phyloP scores from a whole-genome alignment of 2,329 filamentous ascomycete genomes.

The Ciborinia camelliae region DNA sequence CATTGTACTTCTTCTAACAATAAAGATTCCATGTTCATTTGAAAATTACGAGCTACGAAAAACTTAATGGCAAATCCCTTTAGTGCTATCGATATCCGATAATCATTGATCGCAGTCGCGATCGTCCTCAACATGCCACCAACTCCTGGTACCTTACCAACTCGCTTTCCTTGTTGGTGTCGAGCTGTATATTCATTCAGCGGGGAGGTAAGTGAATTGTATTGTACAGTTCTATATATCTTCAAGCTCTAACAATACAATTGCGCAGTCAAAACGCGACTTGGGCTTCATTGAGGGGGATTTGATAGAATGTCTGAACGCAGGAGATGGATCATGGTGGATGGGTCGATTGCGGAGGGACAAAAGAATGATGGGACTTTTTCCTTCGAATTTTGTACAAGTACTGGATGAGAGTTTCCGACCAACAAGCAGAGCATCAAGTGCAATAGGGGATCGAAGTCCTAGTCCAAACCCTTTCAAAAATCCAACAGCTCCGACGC shows the following conservation, averaged over 20 bases:
- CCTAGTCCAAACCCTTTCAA: slow-evolving; percentile 36
- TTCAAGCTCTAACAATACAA: not conserved
- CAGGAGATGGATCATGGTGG: slow-evolving; percentile 98
- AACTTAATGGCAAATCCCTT: no score
- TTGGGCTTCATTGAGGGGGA: slow-evolving; percentile 97
- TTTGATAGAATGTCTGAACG: slow-evolving; percentile 95
- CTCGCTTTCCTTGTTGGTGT: slow-evolving; percentile 86
- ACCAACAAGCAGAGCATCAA: slow-evolving; percentile 62
- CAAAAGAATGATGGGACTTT: slow-evolving; percentile 83
- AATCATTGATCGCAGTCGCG: slow-evolving; percentile 11
- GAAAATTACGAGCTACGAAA: no score
- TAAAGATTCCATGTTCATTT: no score
- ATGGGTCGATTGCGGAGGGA: slow-evolving; percentile 88
- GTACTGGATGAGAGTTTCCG: slow-evolving; percentile 82
- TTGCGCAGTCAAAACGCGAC: slow-evolving; percentile 73
- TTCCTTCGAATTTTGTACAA: slow-evolving; percentile 96
- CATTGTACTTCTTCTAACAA: no score
- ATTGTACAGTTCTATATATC: not conserved
- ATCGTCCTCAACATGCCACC: slow-evolving; percentile 40
- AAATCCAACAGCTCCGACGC: slow-evolving; percentile 35
- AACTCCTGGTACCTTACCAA: slow-evolving; percentile 61
- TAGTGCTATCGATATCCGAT: no score
- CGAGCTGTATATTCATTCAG: slow-evolving; percentile 91
- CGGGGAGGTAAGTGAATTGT: slow-evolving; percentile 58
- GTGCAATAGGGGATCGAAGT: slow-evolving; percentile 43